Evolutionary conservation across 495 filamentous ascomycete genomes (phyloP).

Genomic region (Thermothielavioides terrestris): DNA sequence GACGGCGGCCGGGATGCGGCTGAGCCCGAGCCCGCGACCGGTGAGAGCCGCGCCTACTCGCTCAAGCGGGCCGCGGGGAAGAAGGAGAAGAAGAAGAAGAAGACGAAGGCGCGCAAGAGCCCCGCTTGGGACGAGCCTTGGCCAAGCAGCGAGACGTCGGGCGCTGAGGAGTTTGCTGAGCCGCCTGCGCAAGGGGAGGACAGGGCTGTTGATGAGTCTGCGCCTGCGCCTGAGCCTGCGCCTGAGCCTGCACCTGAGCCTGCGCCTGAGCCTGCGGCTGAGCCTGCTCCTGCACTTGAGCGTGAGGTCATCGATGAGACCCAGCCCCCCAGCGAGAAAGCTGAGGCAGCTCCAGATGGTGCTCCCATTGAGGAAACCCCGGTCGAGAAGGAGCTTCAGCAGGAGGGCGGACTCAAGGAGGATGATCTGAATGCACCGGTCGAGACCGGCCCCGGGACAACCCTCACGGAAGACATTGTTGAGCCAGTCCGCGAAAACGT

Average conservation of each 20-base stretch:
- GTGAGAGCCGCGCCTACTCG: constrained; percentile 6
- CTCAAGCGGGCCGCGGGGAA: constrained; percentile 14
- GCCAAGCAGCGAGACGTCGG: constrained; percentile 13
- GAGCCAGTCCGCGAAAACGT: neutral
- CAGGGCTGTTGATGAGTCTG: constrained; percentile 1
- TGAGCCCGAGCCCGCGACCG: neutral
- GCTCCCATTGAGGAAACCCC: constrained; percentile 6
- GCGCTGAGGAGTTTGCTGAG: constrained; percentile 6
- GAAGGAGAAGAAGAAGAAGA: constrained; percentile 16
- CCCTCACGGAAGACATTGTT: neutral
- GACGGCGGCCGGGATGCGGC: neutral
- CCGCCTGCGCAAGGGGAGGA: neutral
- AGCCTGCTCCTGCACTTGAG: neutral
- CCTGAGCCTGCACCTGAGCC: neutral
- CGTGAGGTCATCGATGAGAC: neutral
- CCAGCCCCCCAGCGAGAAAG: neutral
- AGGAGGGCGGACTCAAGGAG: neutral
- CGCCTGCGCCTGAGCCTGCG: neutral
- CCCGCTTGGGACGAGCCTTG: constrained; percentile 11
- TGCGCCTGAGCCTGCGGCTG: neutral
- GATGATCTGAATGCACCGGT: neutral
- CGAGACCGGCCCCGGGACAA: neutral
- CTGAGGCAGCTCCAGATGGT: neutral
- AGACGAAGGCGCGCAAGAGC: constrained; percentile 25
- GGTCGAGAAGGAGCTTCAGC: constrained; percentile 32